Conservation (phyloP, 2,329 filamentous ascomycete genomes). For the Aspergillus sp. region DNA sequence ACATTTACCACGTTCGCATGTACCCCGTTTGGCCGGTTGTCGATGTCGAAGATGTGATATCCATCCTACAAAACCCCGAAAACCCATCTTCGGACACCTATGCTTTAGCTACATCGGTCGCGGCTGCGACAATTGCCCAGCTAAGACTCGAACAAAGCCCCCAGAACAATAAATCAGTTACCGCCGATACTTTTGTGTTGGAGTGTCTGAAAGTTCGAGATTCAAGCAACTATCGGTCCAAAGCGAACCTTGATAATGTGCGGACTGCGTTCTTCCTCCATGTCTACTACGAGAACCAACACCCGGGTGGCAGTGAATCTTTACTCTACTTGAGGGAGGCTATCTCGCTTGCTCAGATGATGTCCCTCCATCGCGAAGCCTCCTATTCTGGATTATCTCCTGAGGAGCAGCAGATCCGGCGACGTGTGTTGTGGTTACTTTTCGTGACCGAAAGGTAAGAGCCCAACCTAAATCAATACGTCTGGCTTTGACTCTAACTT, state of each 20-base stretch:
- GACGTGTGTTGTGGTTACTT: constrained; percentile 49
- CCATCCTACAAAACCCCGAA: constrained; percentile 34
- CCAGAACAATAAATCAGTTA: constrained; percentile 22
- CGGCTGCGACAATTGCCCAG: constrained; percentile 51
- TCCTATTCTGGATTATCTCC: constrained; percentile 38
- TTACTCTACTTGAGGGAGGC: constrained; percentile 52
- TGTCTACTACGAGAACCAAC: constrained; percentile 53
- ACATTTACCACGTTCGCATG: constrained; percentile 51
- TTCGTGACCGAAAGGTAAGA: constrained; percentile 47
- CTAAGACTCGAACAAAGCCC: constrained; percentile 41
- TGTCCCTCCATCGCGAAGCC: constrained; percentile 48
- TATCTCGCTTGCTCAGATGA: constrained; percentile 53
- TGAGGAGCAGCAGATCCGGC: constrained; percentile 47
- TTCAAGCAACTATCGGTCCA: constrained; percentile 27
- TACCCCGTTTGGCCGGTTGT: constrained; percentile 56
- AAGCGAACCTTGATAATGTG: constrained; percentile 42
- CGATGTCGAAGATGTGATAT: constrained; percentile 45
- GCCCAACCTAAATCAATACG: too few species aligned
- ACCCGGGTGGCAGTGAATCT: constrained; percentile 48
- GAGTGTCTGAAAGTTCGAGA: constrained; percentile 37
- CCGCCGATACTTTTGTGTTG: constrained; percentile 34
- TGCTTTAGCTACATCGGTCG: constrained; percentile 48
- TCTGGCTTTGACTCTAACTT: too few species aligned
- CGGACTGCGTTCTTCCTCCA: constrained; percentile 54
- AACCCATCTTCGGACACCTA: constrained; percentile 34